phyloP scores from a whole-genome alignment of 768 basidiomycete genomes.

The Rhodotorula taiwanensis region DNA sequence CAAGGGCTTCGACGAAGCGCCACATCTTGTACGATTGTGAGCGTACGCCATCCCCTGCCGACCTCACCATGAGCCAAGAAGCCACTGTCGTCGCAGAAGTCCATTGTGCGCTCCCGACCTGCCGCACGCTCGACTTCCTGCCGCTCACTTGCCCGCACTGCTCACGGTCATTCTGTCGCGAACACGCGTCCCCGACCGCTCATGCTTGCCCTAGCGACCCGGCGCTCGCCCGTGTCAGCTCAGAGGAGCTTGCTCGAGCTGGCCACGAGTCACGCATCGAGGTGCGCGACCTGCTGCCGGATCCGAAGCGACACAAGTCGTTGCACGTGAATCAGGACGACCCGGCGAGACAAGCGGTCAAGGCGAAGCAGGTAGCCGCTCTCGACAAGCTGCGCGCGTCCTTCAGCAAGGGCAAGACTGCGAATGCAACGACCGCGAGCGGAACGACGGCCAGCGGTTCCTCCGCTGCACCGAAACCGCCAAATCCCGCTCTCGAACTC shows the following conservation, averaged over 20 bases:
- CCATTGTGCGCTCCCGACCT: conserved; percentile 58
- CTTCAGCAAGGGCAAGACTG: neutral
- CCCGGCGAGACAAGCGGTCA: conserved; percentile 40
- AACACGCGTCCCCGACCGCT: conserved; percentile 57
- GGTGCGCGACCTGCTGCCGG: conserved; percentile 38
- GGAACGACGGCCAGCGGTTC: too few relatives aligned
- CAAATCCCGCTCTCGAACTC: conserved; percentile 56
- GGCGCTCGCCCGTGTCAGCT: neutral
- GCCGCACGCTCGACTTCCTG: conserved; percentile 64
- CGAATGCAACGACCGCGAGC: conserved; percentile 45
- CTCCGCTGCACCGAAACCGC: conserved; percentile 45
- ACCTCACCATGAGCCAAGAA: too few relatives aligned
- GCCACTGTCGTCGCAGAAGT: conserved; percentile 20
- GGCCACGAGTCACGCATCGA: neutral
- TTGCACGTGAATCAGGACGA: conserved; percentile 23
- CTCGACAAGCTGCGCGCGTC: conserved; percentile 40
- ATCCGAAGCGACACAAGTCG: conserved; percentile 15
- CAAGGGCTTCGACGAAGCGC: too few relatives aligned
- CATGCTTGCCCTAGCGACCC: conserved; percentile 53
- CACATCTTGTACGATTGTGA: too few relatives aligned
- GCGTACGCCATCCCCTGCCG: too few relatives aligned
- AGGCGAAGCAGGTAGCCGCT: conserved; percentile 51
- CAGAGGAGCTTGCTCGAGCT: neutral
- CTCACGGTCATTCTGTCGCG: conserved; percentile 55
- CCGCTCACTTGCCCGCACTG: conserved; percentile 64